Conservation (phyloP, 345 rosid species). For the Camelina hispida region DNA sequence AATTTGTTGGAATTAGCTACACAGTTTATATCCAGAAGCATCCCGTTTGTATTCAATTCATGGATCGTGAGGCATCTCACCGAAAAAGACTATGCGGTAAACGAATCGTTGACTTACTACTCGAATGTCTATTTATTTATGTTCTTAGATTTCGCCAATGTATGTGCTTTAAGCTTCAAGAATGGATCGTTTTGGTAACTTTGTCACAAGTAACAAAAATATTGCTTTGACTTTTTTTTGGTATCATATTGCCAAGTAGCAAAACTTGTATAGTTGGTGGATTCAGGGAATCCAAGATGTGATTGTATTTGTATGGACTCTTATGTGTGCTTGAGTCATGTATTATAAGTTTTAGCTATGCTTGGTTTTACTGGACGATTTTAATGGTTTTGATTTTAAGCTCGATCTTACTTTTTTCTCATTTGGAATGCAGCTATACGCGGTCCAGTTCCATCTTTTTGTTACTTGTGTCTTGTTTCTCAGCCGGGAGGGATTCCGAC, state of each 20-base stretch:
- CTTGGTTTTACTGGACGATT: background rate
- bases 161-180: constrained; percentile 2
- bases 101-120: background rate
- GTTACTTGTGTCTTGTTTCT: constrained; percentile 89
- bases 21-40: constrained; percentile 83
- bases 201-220: too few relatives aligned
- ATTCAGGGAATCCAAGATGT: background rate
- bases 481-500: constrained; percentile 95
- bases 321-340: background rate
- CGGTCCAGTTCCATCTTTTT: constrained; percentile 84
- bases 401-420: constrained; percentile 18
- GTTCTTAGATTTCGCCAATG: constrained; percentile 27
- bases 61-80: constrained; percentile 90
- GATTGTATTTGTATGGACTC: background rate
- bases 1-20: constrained; percentile 53
- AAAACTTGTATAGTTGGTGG: background rate
- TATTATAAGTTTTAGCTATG: background rate
- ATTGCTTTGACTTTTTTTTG: background rate
- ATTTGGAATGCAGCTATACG: constrained; percentile 63
- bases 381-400: background rate
- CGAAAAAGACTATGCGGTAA: constrained; percentile 79
- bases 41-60: constrained; percentile 83
- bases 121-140: background rate
- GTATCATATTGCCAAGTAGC: background rate
- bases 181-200: background rate